Base-by-base conservation (phyloP, 768 basidiomycete species). In the Thelephora ganbajun region DNA sequence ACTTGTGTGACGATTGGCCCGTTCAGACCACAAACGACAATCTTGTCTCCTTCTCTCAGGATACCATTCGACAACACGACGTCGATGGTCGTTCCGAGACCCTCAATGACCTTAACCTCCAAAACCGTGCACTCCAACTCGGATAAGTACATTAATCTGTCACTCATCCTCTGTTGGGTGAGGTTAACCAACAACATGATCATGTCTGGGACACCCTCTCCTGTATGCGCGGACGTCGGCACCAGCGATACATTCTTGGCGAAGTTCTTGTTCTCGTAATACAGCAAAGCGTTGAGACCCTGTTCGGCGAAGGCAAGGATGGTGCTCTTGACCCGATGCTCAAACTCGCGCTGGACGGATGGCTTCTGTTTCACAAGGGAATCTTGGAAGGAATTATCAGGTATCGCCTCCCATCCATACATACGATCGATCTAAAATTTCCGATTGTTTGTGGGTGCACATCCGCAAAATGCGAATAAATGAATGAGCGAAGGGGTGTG, bases 201-300 rank as follows among this genome's bases (percentile, higher is more conserved):
- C 94, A 99, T 94, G 69, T 98, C 96, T 23, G 96, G 96, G 11
- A 99, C 75, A 62, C 96, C 96, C 67, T 99, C 96, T 48, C 94
- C 96, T 3, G 94, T 97, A 64, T 96, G 80, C 33, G 96, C 96
- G 48, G 96, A 98, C 4, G 94, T 98, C 26, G 96, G 94, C 11
- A 99, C 94, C 44, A 99, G 73, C 2, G 94, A 98, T 50, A 99
- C 92, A 56, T 90, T 93, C 50, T 85, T 77, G 46, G 80, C 88
- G 52, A 96, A 83, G 66, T 76, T 91, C 71, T 89, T 94, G 79
- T 99, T 99, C 45, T 97, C 87, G 67, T 97, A 98, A 72, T 97
- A 97, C 47, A 93, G 79, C 44, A 83, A 78, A 43, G 96, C 80
- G 64, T 99, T 99, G 55, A 98, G 69, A 45, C 93, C 93, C 64